Evolutionary conservation across 441 rosid species (phyloP).

Genomic region (Erodium chrysanthum): DNA sequence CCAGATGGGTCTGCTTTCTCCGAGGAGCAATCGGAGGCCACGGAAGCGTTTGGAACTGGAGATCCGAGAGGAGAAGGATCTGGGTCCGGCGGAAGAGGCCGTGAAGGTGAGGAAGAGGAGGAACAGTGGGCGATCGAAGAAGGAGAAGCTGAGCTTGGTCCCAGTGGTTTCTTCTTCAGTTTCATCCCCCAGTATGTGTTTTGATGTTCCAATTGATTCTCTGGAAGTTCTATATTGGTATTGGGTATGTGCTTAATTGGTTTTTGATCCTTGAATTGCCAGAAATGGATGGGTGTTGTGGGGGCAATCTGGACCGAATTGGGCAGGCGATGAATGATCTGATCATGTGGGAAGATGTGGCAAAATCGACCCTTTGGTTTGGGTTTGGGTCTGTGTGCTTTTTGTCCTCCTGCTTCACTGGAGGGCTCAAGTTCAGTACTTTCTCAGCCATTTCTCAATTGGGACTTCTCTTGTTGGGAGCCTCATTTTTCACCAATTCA

Average conservation of each 20-base stretch:
- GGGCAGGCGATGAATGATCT: slow-evolving; percentile 47
- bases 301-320: slow-evolving; percentile 43
- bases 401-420: slow-evolving; percentile 77
- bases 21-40: slow-evolving; percentile 46
- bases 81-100: slow-evolving; percentile 37
- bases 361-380: slow-evolving; percentile 83
- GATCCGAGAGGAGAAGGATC: slow-evolving; percentile 56
- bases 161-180: slow-evolving; percentile 33
- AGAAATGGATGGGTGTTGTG: slow-evolving; percentile 41
- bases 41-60: slow-evolving; percentile 54
- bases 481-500: slow-evolving; percentile 73
- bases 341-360: slow-evolving; percentile 77
- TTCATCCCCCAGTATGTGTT: slow-evolving; percentile 31
- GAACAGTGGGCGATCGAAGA: slow-evolving; percentile 45
- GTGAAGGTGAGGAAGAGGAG: slow-evolving; percentile 40
- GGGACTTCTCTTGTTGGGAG: slow-evolving; percentile 64
- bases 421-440: slow-evolving; percentile 64
- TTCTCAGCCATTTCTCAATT: slow-evolving; percentile 60
- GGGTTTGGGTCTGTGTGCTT: slow-evolving; percentile 73
- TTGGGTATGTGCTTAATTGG: background rate
- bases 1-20: slow-evolving; percentile 46
- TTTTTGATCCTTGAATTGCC: background rate
- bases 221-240: background rate
- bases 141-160: slow-evolving; percentile 51
- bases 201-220: background rate